These are phyloP conservation scores for Kwoniella sp. DNA, from an alignment of 768 basidiomycete genomes.

Conservation along the genomic window DNA sequence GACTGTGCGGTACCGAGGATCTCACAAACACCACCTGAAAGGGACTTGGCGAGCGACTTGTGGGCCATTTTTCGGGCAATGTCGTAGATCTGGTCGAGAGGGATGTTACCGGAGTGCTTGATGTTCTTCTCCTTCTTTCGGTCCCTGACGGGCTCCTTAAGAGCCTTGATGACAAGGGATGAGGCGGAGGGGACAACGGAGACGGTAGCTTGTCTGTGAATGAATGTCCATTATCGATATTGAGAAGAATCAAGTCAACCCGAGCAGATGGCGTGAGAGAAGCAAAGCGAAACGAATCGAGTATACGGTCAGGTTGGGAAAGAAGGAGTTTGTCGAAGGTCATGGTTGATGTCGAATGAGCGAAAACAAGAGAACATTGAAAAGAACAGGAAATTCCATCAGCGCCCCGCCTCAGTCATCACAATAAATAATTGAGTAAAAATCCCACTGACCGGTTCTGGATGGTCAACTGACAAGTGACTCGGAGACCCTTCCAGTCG, in stretches of 20 bases:
- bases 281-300: no score
- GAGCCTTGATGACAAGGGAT: conserved; percentile 93
- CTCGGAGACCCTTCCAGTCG: conserved; percentile 98
- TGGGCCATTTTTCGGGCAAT: conserved; percentile 94
- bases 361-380: no score
- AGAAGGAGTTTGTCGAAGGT: no score
- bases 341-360: background rate
- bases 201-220: conserved; percentile 80
- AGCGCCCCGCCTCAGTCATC: no score
- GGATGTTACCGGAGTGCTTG: conserved; percentile 92
- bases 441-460: conserved; percentile 71
- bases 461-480: conserved; percentile 97
- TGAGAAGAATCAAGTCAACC: no score
- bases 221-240: no score
- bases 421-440: no score
- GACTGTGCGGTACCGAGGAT: conserved; percentile 97
- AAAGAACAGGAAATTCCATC: no score
- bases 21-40: conserved; percentile 90
- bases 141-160: conserved; percentile 99
- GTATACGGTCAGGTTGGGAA: no score
- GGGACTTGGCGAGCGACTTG: conserved; percentile 90
- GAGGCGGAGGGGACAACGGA: conserved; percentile 96
- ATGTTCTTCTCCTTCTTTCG: conserved; percentile 99
- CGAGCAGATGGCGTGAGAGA: no score
- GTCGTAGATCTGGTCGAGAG: conserved; percentile 88